Conservation (phyloP, 768 basidiomycete species). For the Phallus indusiatus region DNA sequence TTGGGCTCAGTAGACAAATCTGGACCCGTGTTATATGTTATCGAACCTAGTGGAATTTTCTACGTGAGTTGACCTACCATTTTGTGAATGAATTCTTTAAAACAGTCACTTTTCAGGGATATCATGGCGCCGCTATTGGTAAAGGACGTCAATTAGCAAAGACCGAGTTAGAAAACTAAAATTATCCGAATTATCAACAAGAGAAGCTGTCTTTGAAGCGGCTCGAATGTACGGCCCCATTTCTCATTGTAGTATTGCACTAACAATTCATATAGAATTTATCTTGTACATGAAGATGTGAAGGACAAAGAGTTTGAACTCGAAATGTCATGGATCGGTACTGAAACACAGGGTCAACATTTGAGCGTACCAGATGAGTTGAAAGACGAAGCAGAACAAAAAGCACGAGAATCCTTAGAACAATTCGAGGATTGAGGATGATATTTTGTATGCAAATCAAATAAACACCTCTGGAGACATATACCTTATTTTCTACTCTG, state of each 20-base stretch:
- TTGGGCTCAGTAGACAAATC: conserved; percentile 82
- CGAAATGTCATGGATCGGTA: conserved; percentile 94
- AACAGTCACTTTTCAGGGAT: conserved; percentile 48
- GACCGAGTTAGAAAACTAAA: conserved; percentile 95
- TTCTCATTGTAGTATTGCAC: background rate
- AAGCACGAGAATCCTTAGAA: conserved; percentile 81
- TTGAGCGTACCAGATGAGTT: conserved; percentile 79
- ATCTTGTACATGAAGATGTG: conserved; percentile 93
- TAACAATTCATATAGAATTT: conserved; percentile 51
- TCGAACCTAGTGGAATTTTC: conserved; percentile 92
- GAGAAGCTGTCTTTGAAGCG: conserved; percentile 86
- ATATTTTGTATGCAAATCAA: background rate
- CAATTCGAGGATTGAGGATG: conserved; percentile 32
- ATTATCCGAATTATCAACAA: conserved; percentile 63
- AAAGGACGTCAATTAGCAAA: conserved; percentile 98
- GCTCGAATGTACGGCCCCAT: conserved; percentile 75
- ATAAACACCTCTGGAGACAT: background rate
- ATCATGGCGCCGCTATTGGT: conserved; percentile 92
- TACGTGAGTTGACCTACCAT: conserved; percentile 43
- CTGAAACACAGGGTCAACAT: conserved; percentile 74
- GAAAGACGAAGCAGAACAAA: conserved; percentile 73
- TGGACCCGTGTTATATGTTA: conserved; percentile 78
- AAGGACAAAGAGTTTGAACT: conserved; percentile 99
- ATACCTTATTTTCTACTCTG: too few relatives aligned
- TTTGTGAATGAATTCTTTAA: background rate